These are phyloP conservation scores for Beauveria pseudobassiana DNA, from an alignment of 2,329 filamentous ascomycete species.

Conservation along the genomic window DNA sequence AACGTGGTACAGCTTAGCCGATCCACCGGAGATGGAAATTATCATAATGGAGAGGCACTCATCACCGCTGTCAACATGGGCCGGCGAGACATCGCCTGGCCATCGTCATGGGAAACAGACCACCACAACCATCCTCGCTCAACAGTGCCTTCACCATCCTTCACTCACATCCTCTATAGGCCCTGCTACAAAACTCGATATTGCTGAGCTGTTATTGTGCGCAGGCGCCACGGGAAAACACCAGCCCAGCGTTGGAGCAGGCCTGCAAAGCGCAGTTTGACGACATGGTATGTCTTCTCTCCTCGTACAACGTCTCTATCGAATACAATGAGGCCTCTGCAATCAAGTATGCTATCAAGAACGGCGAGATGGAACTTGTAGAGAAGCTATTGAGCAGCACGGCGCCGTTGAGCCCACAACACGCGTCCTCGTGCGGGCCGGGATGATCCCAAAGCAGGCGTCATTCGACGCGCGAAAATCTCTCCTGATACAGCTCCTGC, in stretches of 20 bases:
- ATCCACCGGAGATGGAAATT: slow-evolving; percentile 45
- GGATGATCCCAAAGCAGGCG: slow-evolving; percentile 39
- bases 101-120: slow-evolving; percentile 44
- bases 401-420: slow-evolving; percentile 33
- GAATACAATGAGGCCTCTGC: slow-evolving; percentile 35
- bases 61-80: slow-evolving; percentile 40
- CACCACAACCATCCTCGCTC: slow-evolving; percentile 40
- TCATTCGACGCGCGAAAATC: slow-evolving; percentile 36
- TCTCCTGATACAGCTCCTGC: slow-evolving; percentile 39
- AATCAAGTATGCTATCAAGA: slow-evolving; percentile 5
- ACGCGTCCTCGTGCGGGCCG: slow-evolving; percentile 45
- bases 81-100: slow-evolving; percentile 48
- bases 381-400: slow-evolving; percentile 38
- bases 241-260: slow-evolving; percentile 40
- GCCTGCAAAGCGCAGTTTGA: slow-evolving; percentile 43
- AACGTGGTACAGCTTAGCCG: slow-evolving; percentile 45
- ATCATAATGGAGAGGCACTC: slow-evolving; percentile 44
- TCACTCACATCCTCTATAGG: slow-evolving; percentile 37
- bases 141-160: slow-evolving; percentile 44
- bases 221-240: slow-evolving; percentile 45
- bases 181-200: slow-evolving; percentile 40
- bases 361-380: slow-evolving; percentile 38
- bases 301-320: slow-evolving; percentile 45
- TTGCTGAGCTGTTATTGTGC: slow-evolving; percentile 50
- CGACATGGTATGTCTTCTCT: slow-evolving; percentile 47